phyloP scores from a whole-genome alignment of 306 rosid genomes.

The Quercus parvula region DNA sequence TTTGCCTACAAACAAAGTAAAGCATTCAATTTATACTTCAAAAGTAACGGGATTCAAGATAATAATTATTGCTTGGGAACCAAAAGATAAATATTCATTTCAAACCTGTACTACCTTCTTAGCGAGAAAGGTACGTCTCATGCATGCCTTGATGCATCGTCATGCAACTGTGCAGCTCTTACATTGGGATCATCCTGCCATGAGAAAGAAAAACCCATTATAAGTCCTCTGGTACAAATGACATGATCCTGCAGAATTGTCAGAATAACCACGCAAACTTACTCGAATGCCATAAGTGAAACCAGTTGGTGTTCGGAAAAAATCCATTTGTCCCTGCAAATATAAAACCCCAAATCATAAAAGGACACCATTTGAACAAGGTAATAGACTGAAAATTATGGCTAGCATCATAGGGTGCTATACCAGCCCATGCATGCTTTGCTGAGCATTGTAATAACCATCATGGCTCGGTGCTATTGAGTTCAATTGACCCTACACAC shows the following conservation, averaged over 20 bases:
- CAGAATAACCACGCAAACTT: conserved; percentile 34
- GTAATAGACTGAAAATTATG: conserved; percentile 17
- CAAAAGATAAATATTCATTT: conserved; percentile 12
- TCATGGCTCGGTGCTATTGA: conserved; percentile 89
- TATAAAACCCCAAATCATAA: conserved; percentile 21
- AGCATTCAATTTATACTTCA: conserved; percentile 17
- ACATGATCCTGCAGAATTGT: neutral
- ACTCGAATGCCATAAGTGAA: conserved; percentile 87
- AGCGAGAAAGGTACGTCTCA: conserved; percentile 30
- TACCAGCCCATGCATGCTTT: conserved; percentile 93
- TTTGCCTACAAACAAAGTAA: conserved; percentile 33
- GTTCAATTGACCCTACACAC: conserved; percentile 79
- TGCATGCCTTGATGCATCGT: conserved; percentile 89
- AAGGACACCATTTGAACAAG: conserved; percentile 16
- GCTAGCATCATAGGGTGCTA: conserved; percentile 20
- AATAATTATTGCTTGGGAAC: conserved; percentile 3
- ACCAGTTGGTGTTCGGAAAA: conserved; percentile 63
- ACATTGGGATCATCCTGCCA: conserved; percentile 91
- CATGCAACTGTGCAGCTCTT: conserved; percentile 85
- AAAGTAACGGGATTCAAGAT: conserved; percentile 11
- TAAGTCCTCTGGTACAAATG: conserved; percentile 4
- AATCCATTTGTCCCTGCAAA: conserved; percentile 96
- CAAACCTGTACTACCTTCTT: conserved; percentile 28
- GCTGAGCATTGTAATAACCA: conserved; percentile 78
- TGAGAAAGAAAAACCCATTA: conserved; percentile 16